Evolutionary conservation across 164 flowering plant species (phyloP), one percentile per base, ranked within the genome.

Genomic region (Dillenia turbinata): DNA sequence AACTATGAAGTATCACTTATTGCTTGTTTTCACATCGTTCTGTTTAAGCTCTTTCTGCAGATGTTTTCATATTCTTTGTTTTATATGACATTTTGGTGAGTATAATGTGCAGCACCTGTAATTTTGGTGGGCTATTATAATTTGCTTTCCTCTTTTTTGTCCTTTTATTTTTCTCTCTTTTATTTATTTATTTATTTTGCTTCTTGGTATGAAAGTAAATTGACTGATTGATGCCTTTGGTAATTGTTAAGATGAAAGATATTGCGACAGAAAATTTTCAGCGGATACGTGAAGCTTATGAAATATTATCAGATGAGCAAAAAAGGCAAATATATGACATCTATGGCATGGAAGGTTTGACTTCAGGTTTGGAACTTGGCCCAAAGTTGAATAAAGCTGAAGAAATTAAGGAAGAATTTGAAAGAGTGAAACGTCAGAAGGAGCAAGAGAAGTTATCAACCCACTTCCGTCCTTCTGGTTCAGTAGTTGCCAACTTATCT

Each of bases 301-400:
- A 89, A 67, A 84, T 92, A 47, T 76, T 94, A 59, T 78, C 89
- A 0, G 92, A 94, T 76, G 96, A 80, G 69, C 62, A 72, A 26
- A 94, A 88, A 64, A 81, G 97, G 62, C 80, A 72, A 62, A 88
- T 94, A 70, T 94, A 94, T 80, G 99, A 94, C 65, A 86, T 94
- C 24, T 94, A 94, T 78, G 99, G 99, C 15, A 89, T 94, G 93
- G 99, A 92, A 78, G 99, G 99, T 15, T 44, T 94, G 61, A 86
- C 65, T 52, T 85, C 99, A 54, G 97, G 99, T 60, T 71, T 94
- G 73, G 97, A 94, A 70, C 90, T 94, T 66, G 97, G 99, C 26
- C 80, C 90, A 11, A 84, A 79, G 70, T 74, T 92, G 61, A 79
- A 71, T 72, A 89, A 81, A 76, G 88, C 70, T 5, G 96, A 92